phyloP scores from a whole-genome alignment of 192 early-diverging fungal species.

The Chytriomyces sp. region DNA sequence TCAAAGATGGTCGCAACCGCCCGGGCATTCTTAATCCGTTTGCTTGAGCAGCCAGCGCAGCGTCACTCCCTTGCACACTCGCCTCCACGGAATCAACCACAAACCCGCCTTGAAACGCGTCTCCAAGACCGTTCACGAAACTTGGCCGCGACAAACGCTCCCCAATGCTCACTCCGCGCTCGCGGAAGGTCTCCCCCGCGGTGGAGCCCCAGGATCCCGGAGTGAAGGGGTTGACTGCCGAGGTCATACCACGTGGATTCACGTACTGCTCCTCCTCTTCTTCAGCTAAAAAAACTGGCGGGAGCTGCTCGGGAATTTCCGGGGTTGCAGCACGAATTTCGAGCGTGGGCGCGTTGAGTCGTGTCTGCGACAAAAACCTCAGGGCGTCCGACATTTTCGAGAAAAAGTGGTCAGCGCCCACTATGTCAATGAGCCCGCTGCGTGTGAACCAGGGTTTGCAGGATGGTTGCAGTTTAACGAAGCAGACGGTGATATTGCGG shows the following conservation, averaged over 20 bases:
- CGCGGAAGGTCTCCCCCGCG: background rate
- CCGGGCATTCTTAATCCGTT: background rate
- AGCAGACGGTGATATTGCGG: constrained; percentile 83
- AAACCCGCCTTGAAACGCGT: background rate
- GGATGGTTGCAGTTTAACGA: constrained; percentile 81
- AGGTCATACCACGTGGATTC: background rate
- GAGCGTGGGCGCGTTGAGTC: background rate
- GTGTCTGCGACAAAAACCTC: background rate
- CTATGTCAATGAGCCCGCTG: constrained; percentile 63
- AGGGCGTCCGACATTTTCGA: constrained; percentile 64
- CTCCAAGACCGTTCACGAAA: background rate
- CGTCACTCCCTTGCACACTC: background rate
- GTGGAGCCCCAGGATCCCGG: background rate
- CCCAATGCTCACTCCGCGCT: background rate
- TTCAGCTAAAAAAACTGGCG: background rate
- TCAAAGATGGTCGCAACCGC: background rate
- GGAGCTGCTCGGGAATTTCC: background rate
- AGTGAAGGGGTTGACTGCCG: background rate
- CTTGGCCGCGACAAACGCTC: background rate
- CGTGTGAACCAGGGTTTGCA: constrained; percentile 73
- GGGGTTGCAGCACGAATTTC: background rate
- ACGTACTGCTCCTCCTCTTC: background rate
- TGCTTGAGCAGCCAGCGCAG: background rate
- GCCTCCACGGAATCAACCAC: background rate
- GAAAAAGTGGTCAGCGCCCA: constrained; percentile 73